Evolutionary conservation across 1,284 basidiomycete species (phyloP).

Genomic region (Sporisorium sorghi): DNA sequence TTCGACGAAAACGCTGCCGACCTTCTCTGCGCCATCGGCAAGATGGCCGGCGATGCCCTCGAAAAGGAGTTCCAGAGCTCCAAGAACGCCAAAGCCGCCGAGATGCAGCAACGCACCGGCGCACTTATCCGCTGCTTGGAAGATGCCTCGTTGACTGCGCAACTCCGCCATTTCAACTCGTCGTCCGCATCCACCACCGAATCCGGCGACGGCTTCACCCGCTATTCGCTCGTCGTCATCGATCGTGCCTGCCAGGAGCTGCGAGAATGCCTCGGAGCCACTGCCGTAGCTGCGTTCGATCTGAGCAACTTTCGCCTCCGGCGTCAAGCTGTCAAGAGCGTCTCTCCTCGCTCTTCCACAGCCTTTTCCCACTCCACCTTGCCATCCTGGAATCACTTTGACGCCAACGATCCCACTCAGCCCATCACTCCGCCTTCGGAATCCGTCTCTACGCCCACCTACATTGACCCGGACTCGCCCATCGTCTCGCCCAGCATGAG

Average conservation of each 20-base stretch:
- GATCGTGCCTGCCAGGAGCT: conserved; percentile 37
- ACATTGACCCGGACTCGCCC: conserved; percentile 31
- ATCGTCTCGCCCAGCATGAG: conserved; percentile 37
- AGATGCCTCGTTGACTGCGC: conserved; percentile 16
- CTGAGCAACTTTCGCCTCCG: conserved; percentile 38
- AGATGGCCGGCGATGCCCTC: conserved; percentile 54
- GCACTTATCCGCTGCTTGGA: conserved; percentile 40
- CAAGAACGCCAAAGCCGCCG: conserved; percentile 36
- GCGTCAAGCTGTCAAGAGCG: conserved; percentile 4
- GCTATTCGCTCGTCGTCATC: conserved; percentile 36
- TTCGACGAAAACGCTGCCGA: conserved; percentile 49
- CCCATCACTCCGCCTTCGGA: conserved; percentile 37
- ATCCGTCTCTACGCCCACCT: conserved; percentile 17
- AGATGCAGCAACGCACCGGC: conserved; percentile 48
- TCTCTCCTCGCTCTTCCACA: conserved; percentile 28
- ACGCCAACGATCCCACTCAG: conserved; percentile 10
- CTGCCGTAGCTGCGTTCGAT: conserved; percentile 40
- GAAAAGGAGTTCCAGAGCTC: conserved; percentile 48
- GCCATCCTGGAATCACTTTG: conserved; percentile 24
- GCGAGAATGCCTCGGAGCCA: conserved; percentile 29
- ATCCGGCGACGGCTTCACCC: conserved; percentile 19
- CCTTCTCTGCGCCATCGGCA: conserved; percentile 48
- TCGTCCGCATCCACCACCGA: conserved; percentile 16
- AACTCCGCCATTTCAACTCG: conserved; percentile 21
- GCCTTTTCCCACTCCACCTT: conserved; percentile 11